Percentiles rank a stretch among this genome's conserved stretches.
phyloP scores from a whole-genome alignment of 2,329 filamentous ascomycete species.

The Fusarium sarcochroum region DNA sequence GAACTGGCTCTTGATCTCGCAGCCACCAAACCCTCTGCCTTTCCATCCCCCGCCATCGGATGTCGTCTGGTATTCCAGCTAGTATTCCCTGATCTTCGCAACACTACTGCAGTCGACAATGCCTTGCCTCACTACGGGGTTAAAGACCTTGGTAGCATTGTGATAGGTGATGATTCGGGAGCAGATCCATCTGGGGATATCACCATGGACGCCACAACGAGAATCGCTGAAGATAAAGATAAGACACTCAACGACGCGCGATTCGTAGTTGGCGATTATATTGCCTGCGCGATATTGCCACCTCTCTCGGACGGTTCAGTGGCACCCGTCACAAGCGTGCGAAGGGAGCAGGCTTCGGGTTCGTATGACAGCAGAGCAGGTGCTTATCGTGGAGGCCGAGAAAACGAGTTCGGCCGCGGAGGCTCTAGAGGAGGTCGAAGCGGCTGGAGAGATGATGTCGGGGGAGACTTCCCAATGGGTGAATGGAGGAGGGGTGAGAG shows the following conservation, averaged over 20 bases:
- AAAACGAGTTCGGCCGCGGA: constrained; percentile 52
- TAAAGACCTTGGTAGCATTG: constrained; percentile 86
- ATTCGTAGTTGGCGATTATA: constrained; percentile 91
- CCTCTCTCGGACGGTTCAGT: constrained; percentile 82
- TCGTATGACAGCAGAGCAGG: constrained; percentile 44
- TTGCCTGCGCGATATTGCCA: constrained; percentile 85
- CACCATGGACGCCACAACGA: constrained; percentile 51
- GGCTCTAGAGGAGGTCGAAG: constrained; percentile 55
- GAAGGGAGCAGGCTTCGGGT: constrained; percentile 44
- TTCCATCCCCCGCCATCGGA: constrained; percentile 82
- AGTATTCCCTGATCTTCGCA: constrained; percentile 81
- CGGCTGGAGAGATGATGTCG: constrained; percentile 57
- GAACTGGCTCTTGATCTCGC: constrained; percentile 86
- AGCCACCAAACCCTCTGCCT: constrained; percentile 72
- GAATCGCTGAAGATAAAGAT: constrained; percentile 70
- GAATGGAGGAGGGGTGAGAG: constrained; percentile 78
- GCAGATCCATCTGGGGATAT: constrained; percentile 58
- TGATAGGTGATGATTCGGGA: constrained; percentile 74
- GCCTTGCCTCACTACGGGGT: constrained; percentile 73
- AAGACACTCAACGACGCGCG: constrained; percentile 83
- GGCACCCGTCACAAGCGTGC: constrained; percentile 67
- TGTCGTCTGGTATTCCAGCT: constrained; percentile 90
- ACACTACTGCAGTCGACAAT: constrained; percentile 46
- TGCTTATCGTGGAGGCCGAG: constrained; percentile 44
- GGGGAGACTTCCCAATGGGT: constrained; percentile 61